Percentiles rank a stretch among this genome's conserved stretches.
Conservation (phyloP, 345 rosid species). For the Syzygium aromaticum region DNA sequence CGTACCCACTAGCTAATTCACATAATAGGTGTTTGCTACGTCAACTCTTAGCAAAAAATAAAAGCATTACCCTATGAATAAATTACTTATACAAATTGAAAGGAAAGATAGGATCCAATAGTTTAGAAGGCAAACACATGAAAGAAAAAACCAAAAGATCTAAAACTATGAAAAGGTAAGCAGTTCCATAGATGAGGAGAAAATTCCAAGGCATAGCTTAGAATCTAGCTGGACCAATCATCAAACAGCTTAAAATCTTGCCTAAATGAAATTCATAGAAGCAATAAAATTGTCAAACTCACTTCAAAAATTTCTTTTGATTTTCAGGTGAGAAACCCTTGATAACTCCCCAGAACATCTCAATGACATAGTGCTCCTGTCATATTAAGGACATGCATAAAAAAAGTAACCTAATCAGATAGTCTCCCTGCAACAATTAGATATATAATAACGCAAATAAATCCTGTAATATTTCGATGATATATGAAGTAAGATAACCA, state of each 20-base stretch:
- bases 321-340: conserved; percentile 81
- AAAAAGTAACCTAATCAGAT: not conserved
- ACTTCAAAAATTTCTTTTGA: conserved; percentile 93
- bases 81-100: not conserved
- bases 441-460: not conserved
- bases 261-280: not conserved
- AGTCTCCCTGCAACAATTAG: not conserved
- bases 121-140: not conserved
- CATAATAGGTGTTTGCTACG: not conserved
- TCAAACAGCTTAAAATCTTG: not conserved
- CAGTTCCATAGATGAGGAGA: not conserved
- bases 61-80: not conserved
- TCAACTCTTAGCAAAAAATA: not conserved
- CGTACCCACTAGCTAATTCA: not conserved
- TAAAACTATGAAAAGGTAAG: not conserved
- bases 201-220: not conserved
- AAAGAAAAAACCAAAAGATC: not conserved
- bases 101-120: not conserved
- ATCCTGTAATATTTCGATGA: not conserved
- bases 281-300: conserved; percentile 10
- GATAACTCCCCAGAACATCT: conserved; percentile 93
- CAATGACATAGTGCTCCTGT: conserved; percentile 97
- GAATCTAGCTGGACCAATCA: not conserved
- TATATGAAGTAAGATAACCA: not conserved
- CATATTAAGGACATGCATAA: not conserved